A percentile compares a stretch with the other conserved stretches of the same genome.
Conservation (phyloP, 208 protist species). For the Trypanosoma conorhini region DNA sequence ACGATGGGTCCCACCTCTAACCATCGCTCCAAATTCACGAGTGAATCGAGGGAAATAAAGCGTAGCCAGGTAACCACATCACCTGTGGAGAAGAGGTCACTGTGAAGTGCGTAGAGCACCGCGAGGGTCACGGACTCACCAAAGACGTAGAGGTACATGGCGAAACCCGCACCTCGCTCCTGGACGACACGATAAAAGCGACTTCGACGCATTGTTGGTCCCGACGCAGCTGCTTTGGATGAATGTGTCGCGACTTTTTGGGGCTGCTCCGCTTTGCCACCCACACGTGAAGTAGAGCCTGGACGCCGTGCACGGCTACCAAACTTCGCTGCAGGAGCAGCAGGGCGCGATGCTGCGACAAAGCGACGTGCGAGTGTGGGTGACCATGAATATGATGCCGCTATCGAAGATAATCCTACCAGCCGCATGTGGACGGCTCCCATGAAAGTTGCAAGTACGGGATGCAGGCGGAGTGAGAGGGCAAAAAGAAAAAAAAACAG, state of each 20-base stretch:
- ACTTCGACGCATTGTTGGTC: conserved; percentile 40
- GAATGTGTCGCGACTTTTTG: conserved; percentile 6
- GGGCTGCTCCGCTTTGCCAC: neutral
- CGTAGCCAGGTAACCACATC: conserved; percentile 53
- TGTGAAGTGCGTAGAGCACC: conserved; percentile 63
- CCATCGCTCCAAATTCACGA: conserved; percentile 39
- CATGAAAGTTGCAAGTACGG: neutral
- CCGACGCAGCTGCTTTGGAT: conserved; percentile 21
- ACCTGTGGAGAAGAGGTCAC: conserved; percentile 45
- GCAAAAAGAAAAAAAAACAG: conserved; percentile 5
- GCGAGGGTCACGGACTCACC: conserved; percentile 60
- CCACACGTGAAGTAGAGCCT: neutral
- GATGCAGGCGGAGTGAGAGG: neutral
- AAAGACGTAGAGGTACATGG: conserved; percentile 63
- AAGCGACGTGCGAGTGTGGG: neutral
- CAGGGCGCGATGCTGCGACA: neutral
- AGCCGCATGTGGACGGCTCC: neutral
- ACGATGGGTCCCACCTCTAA: conserved; percentile 48
- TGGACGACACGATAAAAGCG: conserved; percentile 70
- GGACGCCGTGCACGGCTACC: neutral
- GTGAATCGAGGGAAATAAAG: conserved; percentile 12
- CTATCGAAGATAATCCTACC: neutral
- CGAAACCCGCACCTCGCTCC: conserved; percentile 53
- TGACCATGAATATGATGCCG: neutral
- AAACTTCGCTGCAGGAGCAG: neutral